Conservation (phyloP, 2,329 filamentous ascomycete species). For the Xylaria digitata region DNA sequence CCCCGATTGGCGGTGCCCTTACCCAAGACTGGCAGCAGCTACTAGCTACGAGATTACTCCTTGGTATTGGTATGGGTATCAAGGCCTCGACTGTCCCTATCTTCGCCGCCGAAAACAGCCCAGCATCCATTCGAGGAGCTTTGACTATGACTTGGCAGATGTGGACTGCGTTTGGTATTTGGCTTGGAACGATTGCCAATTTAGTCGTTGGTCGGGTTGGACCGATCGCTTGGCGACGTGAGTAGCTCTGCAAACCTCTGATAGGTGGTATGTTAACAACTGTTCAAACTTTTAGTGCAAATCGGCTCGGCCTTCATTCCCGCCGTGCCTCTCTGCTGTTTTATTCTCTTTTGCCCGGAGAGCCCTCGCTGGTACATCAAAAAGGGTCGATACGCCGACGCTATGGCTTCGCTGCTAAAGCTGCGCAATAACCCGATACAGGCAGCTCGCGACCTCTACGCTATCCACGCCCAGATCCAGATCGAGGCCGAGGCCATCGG, state of each 20-base stretch:
- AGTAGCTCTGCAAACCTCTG: slow-evolving; percentile 19
- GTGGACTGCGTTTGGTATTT: slow-evolving; percentile 71
- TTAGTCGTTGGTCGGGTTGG: slow-evolving; percentile 61
- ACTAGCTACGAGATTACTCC: slow-evolving; percentile 71
- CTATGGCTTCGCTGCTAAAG: slow-evolving; percentile 66
- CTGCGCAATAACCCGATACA: slow-evolving; percentile 67
- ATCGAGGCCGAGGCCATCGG: slow-evolving; percentile 65
- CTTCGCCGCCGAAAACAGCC: slow-evolving; percentile 79
- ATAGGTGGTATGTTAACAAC: slow-evolving; percentile 11
- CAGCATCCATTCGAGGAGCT: slow-evolving; percentile 75
- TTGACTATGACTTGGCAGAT: slow-evolving; percentile 87
- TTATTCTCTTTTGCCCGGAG: slow-evolving; percentile 75
- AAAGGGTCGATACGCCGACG: slow-evolving; percentile 69
- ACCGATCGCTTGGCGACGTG: slow-evolving; percentile 45
- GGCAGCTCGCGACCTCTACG: slow-evolving; percentile 71
- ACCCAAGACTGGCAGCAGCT: slow-evolving; percentile 65
- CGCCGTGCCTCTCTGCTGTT: slow-evolving; percentile 65
- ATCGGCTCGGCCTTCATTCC: slow-evolving; percentile 67
- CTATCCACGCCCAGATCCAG: slow-evolving; percentile 72
- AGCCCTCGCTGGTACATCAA: slow-evolving; percentile 75
- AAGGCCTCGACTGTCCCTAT: slow-evolving; percentile 79
- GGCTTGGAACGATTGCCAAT: slow-evolving; percentile 71
- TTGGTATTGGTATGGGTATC: slow-evolving; percentile 81
- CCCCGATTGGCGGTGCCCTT: slow-evolving; percentile 51
- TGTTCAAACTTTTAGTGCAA: slow-evolving; percentile 32